Percentiles rank a stretch among this genome's conserved stretches.
These are phyloP conservation scores for Pestalotiopsis sp. DNA, from an alignment of 2,329 filamentous ascomycete species.

Conservation along the genomic window DNA sequence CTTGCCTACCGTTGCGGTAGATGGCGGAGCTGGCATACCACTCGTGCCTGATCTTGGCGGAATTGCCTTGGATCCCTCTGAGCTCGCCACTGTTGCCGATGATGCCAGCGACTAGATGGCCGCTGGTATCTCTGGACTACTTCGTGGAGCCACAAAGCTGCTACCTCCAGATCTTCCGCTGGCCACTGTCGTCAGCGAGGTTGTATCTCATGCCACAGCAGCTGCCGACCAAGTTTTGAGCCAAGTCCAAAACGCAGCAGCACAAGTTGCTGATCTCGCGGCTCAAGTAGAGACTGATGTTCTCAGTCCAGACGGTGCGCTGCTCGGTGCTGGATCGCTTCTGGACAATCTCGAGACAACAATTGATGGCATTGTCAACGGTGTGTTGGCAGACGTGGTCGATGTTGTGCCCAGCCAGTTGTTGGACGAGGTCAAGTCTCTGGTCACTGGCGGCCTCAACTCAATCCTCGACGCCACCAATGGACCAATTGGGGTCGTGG, in stretches of 20 bases:
- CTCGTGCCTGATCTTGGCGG: neutral
- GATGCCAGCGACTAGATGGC: constrained; percentile 12
- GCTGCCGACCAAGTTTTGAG: constrained; percentile 19
- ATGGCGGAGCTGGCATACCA: constrained; percentile 10
- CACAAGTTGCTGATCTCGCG: constrained; percentile 24
- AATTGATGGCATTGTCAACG: constrained; percentile 20
- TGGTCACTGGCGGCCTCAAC: constrained; percentile 21
- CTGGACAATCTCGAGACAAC: constrained; percentile 23
- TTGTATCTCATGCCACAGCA: constrained; percentile 17
- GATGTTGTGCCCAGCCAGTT: constrained; percentile 18
- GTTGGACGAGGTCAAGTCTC: constrained; percentile 18
- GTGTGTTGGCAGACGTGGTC: constrained; percentile 18
- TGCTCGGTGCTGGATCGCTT: constrained; percentile 20
- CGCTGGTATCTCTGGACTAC: constrained; percentile 6
- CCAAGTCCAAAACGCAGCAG: constrained; percentile 21
- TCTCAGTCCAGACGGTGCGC: constrained; percentile 21
- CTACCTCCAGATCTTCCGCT: constrained; percentile 11
- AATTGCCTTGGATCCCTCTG: neutral
- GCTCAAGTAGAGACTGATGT: constrained; percentile 19
- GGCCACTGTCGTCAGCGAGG: constrained; percentile 14
- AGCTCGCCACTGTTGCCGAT: constrained; percentile 2
- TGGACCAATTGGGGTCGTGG: constrained; percentile 21
- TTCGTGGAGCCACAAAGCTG: neutral
- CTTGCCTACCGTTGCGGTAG: constrained; percentile 4
- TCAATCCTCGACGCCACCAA: constrained; percentile 21